Conservation (phyloP, 2,329 filamentous ascomycete species). For the Trichoderma afroharzianum region DNA sequence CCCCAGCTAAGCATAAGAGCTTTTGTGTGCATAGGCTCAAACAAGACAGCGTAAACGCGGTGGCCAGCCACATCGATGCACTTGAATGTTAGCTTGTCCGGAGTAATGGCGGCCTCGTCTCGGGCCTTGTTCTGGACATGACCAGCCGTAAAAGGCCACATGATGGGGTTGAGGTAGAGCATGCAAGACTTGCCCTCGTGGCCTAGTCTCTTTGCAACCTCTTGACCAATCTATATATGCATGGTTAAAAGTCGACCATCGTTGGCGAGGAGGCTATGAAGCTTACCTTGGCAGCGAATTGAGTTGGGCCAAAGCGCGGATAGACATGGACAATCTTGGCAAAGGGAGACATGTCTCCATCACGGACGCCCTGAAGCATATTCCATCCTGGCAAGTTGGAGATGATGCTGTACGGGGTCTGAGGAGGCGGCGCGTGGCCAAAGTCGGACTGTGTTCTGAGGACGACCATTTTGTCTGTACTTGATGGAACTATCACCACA, state of each 20-base stretch:
- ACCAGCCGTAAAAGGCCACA: slow-evolving; percentile 29
- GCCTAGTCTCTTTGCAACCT: slow-evolving; percentile 33
- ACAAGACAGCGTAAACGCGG: slow-evolving; percentile 44
- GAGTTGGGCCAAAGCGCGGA: slow-evolving; percentile 44
- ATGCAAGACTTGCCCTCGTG: slow-evolving; percentile 27
- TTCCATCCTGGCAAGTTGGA: slow-evolving; percentile 45
- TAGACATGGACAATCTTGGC: slow-evolving; percentile 41
- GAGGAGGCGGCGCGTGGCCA: slow-evolving; percentile 45
- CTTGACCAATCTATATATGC: slow-evolving; percentile 33
- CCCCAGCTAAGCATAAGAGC: slow-evolving; percentile 44
- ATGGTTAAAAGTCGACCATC: background rate
- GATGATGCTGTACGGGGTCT: slow-evolving; percentile 46
- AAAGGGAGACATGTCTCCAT: slow-evolving; percentile 38
- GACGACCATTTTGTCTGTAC: slow-evolving; percentile 31
- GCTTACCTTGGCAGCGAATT: slow-evolving; percentile 33
- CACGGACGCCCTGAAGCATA: slow-evolving; percentile 35
- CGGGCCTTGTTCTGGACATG: slow-evolving; percentile 36
- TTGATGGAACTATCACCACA: background rate
- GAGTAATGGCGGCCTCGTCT: slow-evolving; percentile 32
- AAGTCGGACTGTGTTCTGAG: slow-evolving; percentile 38
- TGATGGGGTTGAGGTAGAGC: slow-evolving; percentile 32
- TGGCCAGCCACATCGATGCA: slow-evolving; percentile 41
- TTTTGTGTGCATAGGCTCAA: slow-evolving; percentile 33
- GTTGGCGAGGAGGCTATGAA: background rate
- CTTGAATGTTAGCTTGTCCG: slow-evolving; percentile 35